These are phyloP conservation scores for Starmerella apis DNA, from an alignment of 805 yeast species.

Conservation along the genomic window DNA sequence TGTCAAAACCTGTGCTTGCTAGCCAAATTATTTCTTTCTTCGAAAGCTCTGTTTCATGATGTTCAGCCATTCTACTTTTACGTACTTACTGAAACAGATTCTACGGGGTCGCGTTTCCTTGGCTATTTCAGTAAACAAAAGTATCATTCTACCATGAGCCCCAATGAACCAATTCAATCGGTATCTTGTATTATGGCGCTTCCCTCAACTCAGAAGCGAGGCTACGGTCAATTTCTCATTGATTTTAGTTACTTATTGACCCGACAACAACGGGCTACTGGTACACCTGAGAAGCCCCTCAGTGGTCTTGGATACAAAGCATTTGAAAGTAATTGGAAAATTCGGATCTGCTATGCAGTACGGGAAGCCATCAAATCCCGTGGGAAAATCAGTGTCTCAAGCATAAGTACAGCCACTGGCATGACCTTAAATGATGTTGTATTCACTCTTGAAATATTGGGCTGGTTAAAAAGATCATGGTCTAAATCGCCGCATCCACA, in stretches of 20 bases:
- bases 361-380: slow-evolving; percentile 15
- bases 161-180: slow-evolving; percentile 44
- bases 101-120: slow-evolving; percentile 42
- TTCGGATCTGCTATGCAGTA: slow-evolving; percentile 47
- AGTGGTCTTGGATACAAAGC: slow-evolving; percentile 77
- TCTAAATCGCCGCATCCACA: not conserved
- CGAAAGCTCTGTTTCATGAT: slow-evolving; percentile 86
- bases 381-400: slow-evolving; percentile 40
- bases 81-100: slow-evolving; percentile 61
- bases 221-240: slow-evolving; percentile 80
- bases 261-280: slow-evolving; percentile 61
- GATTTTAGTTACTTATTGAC: slow-evolving; percentile 79
- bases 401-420: slow-evolving; percentile 61
- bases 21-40: slow-evolving; percentile 79
- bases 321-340: slow-evolving; percentile 79
- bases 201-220: slow-evolving; percentile 77
- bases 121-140: slow-evolving; percentile 93
- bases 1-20: slow-evolving; percentile 84
- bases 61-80: slow-evolving; percentile 93
- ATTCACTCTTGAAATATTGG: slow-evolving; percentile 70
- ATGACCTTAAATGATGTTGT: slow-evolving; percentile 80
- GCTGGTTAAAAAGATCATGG: slow-evolving; percentile 38
- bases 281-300: slow-evolving; percentile 93
- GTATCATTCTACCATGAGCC: slow-evolving; percentile 13
- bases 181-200: slow-evolving; percentile 83